phyloP scores from a whole-genome alignment of 495 filamentous ascomycete species.

The Penicillium cinerascens region DNA sequence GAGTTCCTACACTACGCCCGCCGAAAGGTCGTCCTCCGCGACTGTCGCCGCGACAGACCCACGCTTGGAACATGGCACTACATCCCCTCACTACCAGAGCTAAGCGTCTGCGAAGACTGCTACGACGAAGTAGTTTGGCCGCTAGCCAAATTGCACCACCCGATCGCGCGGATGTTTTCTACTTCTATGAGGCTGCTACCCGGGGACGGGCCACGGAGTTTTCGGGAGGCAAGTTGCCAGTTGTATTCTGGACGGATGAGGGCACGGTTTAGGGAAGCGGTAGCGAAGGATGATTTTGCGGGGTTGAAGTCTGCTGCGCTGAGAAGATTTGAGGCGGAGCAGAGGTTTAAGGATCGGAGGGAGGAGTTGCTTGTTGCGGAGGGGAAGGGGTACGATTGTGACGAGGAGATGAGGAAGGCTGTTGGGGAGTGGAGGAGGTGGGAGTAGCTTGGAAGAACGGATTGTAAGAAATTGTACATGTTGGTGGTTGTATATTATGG shows the following conservation, averaged over 20 bases:
- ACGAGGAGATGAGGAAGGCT: constrained; percentile 45
- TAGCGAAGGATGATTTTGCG: constrained; percentile 53
- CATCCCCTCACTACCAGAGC: constrained; percentile 58
- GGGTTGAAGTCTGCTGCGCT: constrained; percentile 40
- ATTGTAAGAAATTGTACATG: not conserved
- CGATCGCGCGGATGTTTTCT: constrained; percentile 57
- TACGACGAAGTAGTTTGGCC: constrained; percentile 69
- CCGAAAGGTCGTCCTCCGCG: constrained; percentile 46
- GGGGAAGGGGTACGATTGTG: constrained; percentile 42
- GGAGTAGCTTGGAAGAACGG: constrained; percentile 36
- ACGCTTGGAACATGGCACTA: constrained; percentile 56
- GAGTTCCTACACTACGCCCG: constrained; percentile 51
- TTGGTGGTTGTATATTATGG: not conserved
- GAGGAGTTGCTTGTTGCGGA: constrained; percentile 39
- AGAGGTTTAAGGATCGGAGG: constrained; percentile 44
- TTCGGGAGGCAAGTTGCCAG: constrained; percentile 60
- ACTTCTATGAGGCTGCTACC: constrained; percentile 41
- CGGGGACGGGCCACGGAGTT: constrained; percentile 42
- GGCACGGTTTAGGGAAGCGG: constrained; percentile 56
- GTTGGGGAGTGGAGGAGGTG: constrained; percentile 53
- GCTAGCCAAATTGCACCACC: constrained; percentile 44
- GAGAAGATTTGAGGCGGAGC: constrained; percentile 42
- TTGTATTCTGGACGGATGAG: constrained; percentile 76
- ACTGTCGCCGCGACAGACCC: constrained; percentile 54
- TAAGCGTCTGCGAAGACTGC: constrained; percentile 70